Conservation (phyloP, 163 green algal species). For the Chlorella variabilis region DNA sequence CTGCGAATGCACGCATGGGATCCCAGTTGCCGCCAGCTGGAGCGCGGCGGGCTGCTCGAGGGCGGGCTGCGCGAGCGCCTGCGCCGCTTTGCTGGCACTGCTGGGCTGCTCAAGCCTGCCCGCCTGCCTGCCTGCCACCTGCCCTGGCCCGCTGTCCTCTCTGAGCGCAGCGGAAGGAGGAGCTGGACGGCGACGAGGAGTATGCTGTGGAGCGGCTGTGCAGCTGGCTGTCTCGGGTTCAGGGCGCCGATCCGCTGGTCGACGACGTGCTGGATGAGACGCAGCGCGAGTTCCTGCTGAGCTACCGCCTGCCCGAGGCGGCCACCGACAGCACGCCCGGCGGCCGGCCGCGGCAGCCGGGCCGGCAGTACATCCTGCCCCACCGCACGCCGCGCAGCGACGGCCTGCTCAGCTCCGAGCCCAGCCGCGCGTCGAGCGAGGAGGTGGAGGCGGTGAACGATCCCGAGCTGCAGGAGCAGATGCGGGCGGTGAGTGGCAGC, state of each 20-base stretch:
- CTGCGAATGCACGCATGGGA: too few relatives aligned
- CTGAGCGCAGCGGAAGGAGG: slow-evolving; percentile 25
- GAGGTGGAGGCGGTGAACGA: slow-evolving; percentile 7
- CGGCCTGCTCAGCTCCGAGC: not conserved
- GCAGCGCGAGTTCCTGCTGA: slow-evolving; percentile 46
- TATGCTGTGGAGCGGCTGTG: slow-evolving; percentile 40
- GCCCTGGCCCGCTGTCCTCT: too few relatives aligned
- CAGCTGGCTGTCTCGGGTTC: slow-evolving; percentile 30
- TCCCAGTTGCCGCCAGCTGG: too few relatives aligned
- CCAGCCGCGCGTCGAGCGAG: slow-evolving; percentile 15
- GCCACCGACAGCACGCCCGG: slow-evolving; percentile 10
- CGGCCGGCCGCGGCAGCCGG: not conserved
- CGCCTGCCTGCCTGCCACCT: too few relatives aligned
- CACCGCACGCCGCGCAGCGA: not conserved
- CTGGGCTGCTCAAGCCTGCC: too few relatives aligned
- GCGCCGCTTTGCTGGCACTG: too few relatives aligned
- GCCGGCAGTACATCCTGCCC: slow-evolving; percentile 29
- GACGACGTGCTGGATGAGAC: slow-evolving; percentile 45
- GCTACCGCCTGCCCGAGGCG: slow-evolving; percentile 30
- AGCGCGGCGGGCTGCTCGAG: too few relatives aligned
- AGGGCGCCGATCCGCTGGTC: not conserved
- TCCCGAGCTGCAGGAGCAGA: slow-evolving; percentile 12
- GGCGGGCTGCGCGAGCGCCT: too few relatives aligned
- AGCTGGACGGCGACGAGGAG: slow-evolving; percentile 28
- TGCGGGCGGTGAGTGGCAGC: slow-evolving; percentile 13